Evolutionary conservation across 345 rosid species (phyloP), one percentile per base, ranked within the genome.

Genomic region (Moricandia arvensis): DNA sequence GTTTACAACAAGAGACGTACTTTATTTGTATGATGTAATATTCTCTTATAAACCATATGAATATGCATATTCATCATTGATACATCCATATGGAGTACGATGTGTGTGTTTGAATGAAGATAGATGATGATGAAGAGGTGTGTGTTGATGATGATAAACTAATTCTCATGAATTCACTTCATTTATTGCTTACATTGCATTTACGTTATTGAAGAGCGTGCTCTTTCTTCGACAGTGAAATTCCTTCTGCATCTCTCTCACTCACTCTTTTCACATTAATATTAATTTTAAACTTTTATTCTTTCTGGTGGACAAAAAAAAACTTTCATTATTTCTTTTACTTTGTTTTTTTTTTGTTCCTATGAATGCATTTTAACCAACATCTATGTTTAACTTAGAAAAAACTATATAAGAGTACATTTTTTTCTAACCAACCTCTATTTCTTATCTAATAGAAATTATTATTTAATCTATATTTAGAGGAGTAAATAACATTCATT

Each of bases 201-300:
- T 78, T 76, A 78, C 73, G 81, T 72, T 78, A 72, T 79, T 69
- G 82, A 84, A 79, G 73, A 62, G 85, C 85, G 83, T 86, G 89
- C 82, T 67, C 72, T 82, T 66, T 67, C 69, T 38, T 47, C 60
- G 85, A 84, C 71, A 75, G 59, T 63, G 83, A 80, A 80, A 70
- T 75, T 71, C 81, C 57, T 72, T 68, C 73, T 75, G 72, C 51
- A 4, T 2, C 71, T 30, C 43, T 29, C 29, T 7, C 7, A 33
- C 6, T 60, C 45, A 10, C 45, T 37, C 12, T 37, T 9, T 43
- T 43, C 15, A 11, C 16, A 3, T 27, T 9, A 8, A 37, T 37
- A 37, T 37, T 37, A 9, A 3, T 37, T 37, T 37, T 33, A 33
- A 7, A 29, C 31, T 33, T 6, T 33, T 7, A 6, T 33, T 33